Base-by-base conservation (phyloP, 2,329 filamentous ascomycete genomes). In the Fusarium nelsonii region DNA sequence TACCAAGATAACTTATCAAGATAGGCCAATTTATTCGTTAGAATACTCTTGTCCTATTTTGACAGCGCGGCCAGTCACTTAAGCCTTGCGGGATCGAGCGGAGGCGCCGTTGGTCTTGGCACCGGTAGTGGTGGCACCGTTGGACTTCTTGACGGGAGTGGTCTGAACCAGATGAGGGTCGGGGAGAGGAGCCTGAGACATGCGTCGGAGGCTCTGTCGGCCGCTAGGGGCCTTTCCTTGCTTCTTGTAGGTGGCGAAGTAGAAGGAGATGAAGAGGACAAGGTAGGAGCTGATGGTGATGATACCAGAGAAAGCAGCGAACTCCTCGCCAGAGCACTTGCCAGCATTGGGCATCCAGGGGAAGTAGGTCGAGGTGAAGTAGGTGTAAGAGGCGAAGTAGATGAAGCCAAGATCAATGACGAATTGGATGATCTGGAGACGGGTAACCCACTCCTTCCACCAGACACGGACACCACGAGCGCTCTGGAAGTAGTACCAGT, bases 401-500 rank as follows among this genome's bases (percentile, higher is more conserved):
- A 98, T 93, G 81, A 98, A 98, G 76, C 93, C 94, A 67, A 98
- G 91, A 82, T 97, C 95, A 81, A 98, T 95, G 80, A 98, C 88
- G 84, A 98, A 98, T 81, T 98, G 95, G 76, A 92, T 89, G 81
- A 98, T 98, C 84, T 98, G 95, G 78, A 97, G 91, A 78, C 94
- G 92, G 75, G 95, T 98, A 79, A 98, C 97, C 91, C 95, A 98
- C 84, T 97, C 93, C 91, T 98, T 98, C 95, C 95, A 98, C 94
- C 94, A 97, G 83, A 97, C 96, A 77, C 91, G 91, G 81, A 98
- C 89, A 74, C 96, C 96, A 74, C 95, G 94, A 57, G 95, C 94
- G 78, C 93, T 95, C 87, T 98, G 95, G 91, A 98, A 98, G 89
- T 98, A 98, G 90, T 98, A 98, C 94, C 94, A 97, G 91, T 98